These are phyloP conservation scores for Colletotrichum sp. DNA, from an alignment of 2,329 filamentous ascomycete species.

Conservation along the genomic window DNA sequence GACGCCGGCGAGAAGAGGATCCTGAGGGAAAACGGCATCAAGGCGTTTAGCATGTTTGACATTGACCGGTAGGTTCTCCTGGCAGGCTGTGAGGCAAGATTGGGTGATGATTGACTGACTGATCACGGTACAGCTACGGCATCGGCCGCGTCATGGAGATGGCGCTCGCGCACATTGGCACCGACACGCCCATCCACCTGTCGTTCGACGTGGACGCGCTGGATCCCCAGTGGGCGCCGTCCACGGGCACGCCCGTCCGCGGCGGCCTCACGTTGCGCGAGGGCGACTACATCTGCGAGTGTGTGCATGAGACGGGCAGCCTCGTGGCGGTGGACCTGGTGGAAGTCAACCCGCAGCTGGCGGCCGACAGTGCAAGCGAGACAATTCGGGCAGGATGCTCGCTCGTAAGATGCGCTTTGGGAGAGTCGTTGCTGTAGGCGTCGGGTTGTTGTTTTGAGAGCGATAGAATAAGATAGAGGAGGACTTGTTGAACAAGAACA, in stretches of 20 bases:
- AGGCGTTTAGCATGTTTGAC: conserved; percentile 98
- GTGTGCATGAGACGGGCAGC: conserved; percentile 79
- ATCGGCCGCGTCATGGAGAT: conserved; percentile 97
- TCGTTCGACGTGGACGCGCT: conserved; percentile 97
- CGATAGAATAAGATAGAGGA: background rate
- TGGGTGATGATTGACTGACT: background rate
- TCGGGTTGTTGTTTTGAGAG: background rate
- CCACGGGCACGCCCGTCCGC: conserved; percentile 92
- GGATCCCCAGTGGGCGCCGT: conserved; percentile 95
- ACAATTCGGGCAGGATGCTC: conserved; percentile 92
- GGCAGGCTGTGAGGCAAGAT: background rate
- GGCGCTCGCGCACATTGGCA: conserved; percentile 95
- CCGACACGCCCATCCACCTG: conserved; percentile 94
- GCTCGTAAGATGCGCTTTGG: conserved; percentile 87
- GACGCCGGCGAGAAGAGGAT: conserved; percentile 95
- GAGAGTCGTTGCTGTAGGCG: conserved; percentile 80
- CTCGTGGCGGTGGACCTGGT: conserved; percentile 83
- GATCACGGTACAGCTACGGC: conserved; percentile 59
- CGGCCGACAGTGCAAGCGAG: conserved; percentile 75
- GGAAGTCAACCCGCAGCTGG: conserved; percentile 79
- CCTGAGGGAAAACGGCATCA: conserved; percentile 85
- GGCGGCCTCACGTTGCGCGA: conserved; percentile 93
- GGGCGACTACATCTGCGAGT: conserved; percentile 95
- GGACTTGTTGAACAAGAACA: background rate
- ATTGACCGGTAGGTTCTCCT: conserved; percentile 66